Evolutionary conservation across 148 eudicot genomes (phyloP), one percentile per base, ranked within the genome.

Genomic region (Heliosperma pusillum): DNA sequence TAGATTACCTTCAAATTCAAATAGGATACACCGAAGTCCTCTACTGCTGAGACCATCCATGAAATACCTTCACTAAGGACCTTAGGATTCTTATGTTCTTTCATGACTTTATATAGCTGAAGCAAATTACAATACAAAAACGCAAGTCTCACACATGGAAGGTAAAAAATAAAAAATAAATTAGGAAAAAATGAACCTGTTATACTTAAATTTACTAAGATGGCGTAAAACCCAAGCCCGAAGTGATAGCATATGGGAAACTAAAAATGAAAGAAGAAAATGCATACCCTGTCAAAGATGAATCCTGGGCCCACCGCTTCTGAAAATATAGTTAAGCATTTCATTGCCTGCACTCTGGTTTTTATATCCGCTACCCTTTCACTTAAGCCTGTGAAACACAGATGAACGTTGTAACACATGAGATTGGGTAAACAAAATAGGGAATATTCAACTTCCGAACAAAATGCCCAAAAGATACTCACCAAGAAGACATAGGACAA

Each of bases 331-430:
- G 99, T 92, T 42, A 96, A 87, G 76, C 99, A 90, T 82, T 90
- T 96, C 97, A 90, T 96, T 25, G 99, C 93, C 73, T 89, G 99
- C 47, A 74, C 88, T 72, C 99, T 88, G 26, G 97, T 96, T 87
- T 96, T 96, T 59, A 96, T 96, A 83, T 96, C 99, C 50, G 99
- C 99, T 65, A 96, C 99, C 80, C 97, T 87, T 88, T 96, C 99
- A 82, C 90, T 85, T 45, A 92, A 79, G 72, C 99, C 99, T 95
- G 83, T 40, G 59, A 60, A 71, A 42, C 13, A 45, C 25, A 8
- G 3, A 62, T n/a, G 30, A 42, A 25, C 20, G 57, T 5, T 27
- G 50, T 2, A 66, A 16, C 40, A 9, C 10, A 26, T 16, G 40
- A 66, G 10, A 59, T 3, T 56, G 26, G 26, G 10, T 24, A 5